Percentiles rank a stretch among this genome's conserved stretches.
Evolutionary conservation across 2,329 filamentous ascomycete genomes (phyloP).

Genomic region (Ceratocystis alfenasii): DNA sequence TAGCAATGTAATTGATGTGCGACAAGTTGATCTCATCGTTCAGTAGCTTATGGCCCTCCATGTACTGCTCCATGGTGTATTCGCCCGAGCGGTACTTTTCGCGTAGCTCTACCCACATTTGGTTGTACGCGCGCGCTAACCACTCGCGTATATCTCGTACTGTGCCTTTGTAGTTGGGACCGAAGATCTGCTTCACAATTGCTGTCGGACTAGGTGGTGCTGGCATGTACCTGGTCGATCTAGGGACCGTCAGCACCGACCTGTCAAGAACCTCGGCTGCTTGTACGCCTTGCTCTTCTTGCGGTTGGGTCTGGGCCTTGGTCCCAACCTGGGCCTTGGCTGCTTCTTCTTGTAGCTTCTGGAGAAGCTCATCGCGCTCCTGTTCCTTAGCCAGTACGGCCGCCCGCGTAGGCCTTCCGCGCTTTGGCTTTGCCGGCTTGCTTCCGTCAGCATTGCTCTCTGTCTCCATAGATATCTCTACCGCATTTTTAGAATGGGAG

Average conservation of each 20-base stretch:
- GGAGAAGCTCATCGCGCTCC: background rate
- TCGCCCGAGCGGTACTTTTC: slow-evolving; percentile 20
- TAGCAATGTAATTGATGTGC: slow-evolving; percentile 29
- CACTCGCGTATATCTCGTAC: slow-evolving; percentile 14
- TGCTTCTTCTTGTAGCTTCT: background rate
- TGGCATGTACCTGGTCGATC: background rate
- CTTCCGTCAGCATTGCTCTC: background rate
- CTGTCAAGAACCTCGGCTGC: background rate
- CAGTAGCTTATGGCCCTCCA: slow-evolving; percentile 27
- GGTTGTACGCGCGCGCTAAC: slow-evolving; percentile 13
- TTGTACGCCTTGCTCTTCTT: background rate
- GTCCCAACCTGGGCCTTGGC: background rate
- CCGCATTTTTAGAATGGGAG: background rate
- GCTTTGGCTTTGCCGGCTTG: background rate
- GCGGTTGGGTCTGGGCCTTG: background rate
- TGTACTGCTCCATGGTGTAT: slow-evolving; percentile 26
- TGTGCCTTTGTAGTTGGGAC: background rate
- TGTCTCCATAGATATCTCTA: background rate
- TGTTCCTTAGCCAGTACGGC: background rate
- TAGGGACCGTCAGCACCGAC: background rate
- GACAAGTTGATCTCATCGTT: slow-evolving; percentile 29
- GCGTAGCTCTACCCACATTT: slow-evolving; percentile 8
- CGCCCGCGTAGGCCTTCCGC: background rate
- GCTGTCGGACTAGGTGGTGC: slow-evolving; percentile 5
- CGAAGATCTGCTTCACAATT: slow-evolving; percentile 5